Evolutionary conservation across 1,139 yeast species (phyloP), one percentile per base, ranked within the genome.

Genomic region (Yamadazyma epiphylla): DNA sequence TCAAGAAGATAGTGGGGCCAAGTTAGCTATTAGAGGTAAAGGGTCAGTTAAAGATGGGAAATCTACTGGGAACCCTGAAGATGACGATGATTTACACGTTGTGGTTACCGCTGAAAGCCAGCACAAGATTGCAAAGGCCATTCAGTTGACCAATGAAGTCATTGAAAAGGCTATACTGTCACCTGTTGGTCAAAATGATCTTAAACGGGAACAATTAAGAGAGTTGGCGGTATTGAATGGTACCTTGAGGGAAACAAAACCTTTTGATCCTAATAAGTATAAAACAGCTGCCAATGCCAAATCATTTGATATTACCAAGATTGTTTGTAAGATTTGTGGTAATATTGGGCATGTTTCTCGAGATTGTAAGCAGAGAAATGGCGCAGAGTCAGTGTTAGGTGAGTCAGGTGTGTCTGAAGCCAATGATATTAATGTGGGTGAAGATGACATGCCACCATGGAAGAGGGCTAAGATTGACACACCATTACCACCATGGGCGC

Each of bases 11-110:
- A 80, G 94, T 29, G 95, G 95, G 1, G 95, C 96, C 14, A 74
- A 73, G 39, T 80, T 89, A 38, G 94, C 89, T 2, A 83, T 89
- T 24, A 67, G 97, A 46, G 97, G 97, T 22, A 80, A 83, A 46
- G 99, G 99, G 0, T 88, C 97, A 0, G 94, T 88, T 13, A 91
- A 91, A 50, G 95, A 87, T 50, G 97, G 97, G 25, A 83, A 81
- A 53, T 71, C 77, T 33, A 42, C 53, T 0, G 30, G 43, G 14
- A 53, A 51, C 24, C 53, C 57, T 8, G 43, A 39, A 20, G 43
- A 54, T 25, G 58, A 54, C 19, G 98, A 91, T 37, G 95, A 87
- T 28, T 60, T 94, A 36, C 98, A 94, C 55, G 91, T 95, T 47
- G 61, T 89, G 27, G 80, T 91, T 34, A 84, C 86, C 4, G 87